Base-by-base conservation (phyloP, 805 yeast genomes). In the Nakazawaea wickerhamii region DNA sequence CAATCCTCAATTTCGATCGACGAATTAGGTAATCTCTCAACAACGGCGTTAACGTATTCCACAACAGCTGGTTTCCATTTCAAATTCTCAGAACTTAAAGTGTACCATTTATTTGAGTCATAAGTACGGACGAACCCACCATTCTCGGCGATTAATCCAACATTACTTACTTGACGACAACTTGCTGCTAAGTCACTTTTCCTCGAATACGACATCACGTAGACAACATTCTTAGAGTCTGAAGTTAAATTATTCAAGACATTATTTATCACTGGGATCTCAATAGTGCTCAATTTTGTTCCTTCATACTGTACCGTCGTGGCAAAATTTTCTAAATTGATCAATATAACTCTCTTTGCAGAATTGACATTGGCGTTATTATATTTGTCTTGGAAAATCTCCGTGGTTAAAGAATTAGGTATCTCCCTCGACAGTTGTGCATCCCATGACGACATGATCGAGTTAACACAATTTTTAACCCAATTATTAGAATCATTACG, bases 91-190 rank as follows among this genome's bases (percentile, higher is more conserved):
- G 77, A 75, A 23, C 78, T 76, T 18, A 83, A 67, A 2, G 83
- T 70, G 37, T 73, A 61, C 95, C 95, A 87, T 10, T 67, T 61
- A 13, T 67, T 60, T 21, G 65, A 50, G 17, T 75, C 70, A 13
- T 73, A 71, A 15, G 77, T 54, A 57, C 75, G 80, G 26, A 91
- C 70, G 53, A 75, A 87, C 0, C 88, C 95, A 28, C 98, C 98
- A 55, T 83, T 81, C 60, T 90, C 98, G 1, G 96, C 95, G 48
- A 91, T 79, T 40, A 91, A 66, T 0, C 97, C 97, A 23, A 90
- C 55, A 31, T 77, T 76, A 1, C 83, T 77, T 4, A 79, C 71
- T 50, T 87, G 73, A 15, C 82, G 70, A 63, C 81, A 89, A 41
- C 78, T 63, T 42, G 85, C 69, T 47, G 83, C 85, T 55, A 90